A percentile compares a stretch with the other conserved stretches of the same genome.
phyloP scores from a whole-genome alignment of 1,139 yeast species.

The Hyphopichia pseudoburtonii region DNA sequence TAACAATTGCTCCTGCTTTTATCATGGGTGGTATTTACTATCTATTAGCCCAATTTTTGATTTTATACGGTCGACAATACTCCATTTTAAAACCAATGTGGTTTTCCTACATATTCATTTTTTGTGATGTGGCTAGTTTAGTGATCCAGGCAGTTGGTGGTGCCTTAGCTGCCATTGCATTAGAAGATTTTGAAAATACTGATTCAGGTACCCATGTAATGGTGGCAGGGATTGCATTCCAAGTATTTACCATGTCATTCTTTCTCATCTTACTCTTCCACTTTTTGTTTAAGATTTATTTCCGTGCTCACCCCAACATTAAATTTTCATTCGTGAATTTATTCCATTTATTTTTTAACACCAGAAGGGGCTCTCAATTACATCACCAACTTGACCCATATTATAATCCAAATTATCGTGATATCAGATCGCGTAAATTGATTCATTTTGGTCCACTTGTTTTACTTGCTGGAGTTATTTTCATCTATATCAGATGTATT shows the following conservation, averaged over 20 bases:
- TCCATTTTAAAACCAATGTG: constrained; percentile 31
- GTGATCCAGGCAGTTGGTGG: constrained; percentile 41
- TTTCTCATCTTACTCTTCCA: constrained; percentile 27
- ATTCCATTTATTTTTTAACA: constrained; percentile 23
- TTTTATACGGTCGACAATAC: constrained; percentile 26
- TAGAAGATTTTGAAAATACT: constrained; percentile 16
- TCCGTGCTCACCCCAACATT: constrained; percentile 17
- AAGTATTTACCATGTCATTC: constrained; percentile 36
- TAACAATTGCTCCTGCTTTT: constrained; percentile 42
- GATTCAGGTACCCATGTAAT: constrained; percentile 31
- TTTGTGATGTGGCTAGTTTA: constrained; percentile 33
- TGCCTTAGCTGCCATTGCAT: constrained; percentile 29
- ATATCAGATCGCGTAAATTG: constrained; percentile 15
- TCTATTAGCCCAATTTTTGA: constrained; percentile 33
- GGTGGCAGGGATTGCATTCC: constrained; percentile 41
- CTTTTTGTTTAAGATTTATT: constrained; percentile 25
- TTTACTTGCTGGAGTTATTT: constrained; percentile 18
- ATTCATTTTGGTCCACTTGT: constrained; percentile 26
- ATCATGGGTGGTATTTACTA: constrained; percentile 42
- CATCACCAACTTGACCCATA: constrained; percentile 15
- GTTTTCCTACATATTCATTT: constrained; percentile 36
- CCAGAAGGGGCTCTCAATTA: constrained; percentile 17
- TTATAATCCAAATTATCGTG: constrained; percentile 16
- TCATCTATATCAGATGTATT: constrained; percentile 30
- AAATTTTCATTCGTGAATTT: constrained; percentile 11